A percentile compares a stretch with the other conserved stretches of the same genome.
Conservation (phyloP, 2,329 filamentous ascomycete species). For the Aspergillus awamori region DNA sequence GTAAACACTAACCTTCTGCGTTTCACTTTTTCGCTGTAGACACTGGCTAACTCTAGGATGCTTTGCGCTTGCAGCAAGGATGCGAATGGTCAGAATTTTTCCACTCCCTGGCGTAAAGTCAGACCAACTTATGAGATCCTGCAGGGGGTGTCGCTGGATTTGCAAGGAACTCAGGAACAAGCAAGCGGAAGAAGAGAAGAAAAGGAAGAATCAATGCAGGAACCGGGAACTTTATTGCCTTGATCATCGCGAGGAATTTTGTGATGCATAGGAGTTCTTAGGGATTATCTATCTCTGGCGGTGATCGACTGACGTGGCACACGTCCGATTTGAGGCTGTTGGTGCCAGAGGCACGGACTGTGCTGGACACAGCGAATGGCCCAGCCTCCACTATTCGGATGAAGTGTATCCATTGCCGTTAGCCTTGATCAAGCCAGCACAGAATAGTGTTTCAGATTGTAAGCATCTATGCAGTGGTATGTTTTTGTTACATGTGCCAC, state of each 20-base stretch:
- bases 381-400: constrained; percentile 1
- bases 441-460: background rate
- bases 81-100: background rate
- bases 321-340: constrained; percentile 7
- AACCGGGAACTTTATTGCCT: constrained; percentile 14
- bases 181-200: background rate
- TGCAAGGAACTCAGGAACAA: background rate
- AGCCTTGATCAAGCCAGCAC: background rate
- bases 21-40: background rate
- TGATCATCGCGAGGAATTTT: constrained; percentile 1
- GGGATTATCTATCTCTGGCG: constrained; percentile 3
- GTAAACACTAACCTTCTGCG: background rate
- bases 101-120: background rate
- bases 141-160: background rate
- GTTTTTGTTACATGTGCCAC: too few species aligned
- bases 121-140: background rate
- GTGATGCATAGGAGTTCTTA: constrained; percentile 6
- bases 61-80: background rate
- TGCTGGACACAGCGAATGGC: constrained; percentile 3
- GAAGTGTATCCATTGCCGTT: constrained; percentile 1
- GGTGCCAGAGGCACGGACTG: constrained; percentile 7
- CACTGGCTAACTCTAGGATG: background rate
- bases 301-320: constrained; percentile 17
- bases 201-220: constrained; percentile 13
- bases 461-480: background rate